These are phyloP conservation scores for Erythrophleum fordii DNA, from an alignment of 306 rosid species.

Conservation along the genomic window DNA sequence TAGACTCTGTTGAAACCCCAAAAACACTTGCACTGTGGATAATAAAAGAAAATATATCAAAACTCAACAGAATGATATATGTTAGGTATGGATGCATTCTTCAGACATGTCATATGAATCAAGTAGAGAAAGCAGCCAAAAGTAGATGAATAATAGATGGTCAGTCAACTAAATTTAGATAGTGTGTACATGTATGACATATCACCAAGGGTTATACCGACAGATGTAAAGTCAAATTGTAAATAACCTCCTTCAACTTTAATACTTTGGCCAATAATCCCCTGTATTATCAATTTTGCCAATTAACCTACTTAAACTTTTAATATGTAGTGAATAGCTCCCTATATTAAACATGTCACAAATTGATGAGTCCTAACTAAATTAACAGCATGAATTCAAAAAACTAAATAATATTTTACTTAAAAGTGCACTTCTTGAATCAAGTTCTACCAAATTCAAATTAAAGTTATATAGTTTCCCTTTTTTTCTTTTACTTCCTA, in stretches of 20 bases:
- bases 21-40: constrained; percentile 69
- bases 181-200: neutral
- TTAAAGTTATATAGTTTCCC: neutral
- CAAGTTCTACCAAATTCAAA: neutral
- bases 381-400: neutral
- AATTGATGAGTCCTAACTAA: neutral
- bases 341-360: neutral
- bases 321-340: neutral
- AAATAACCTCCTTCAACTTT: neutral
- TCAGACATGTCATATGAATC: neutral
- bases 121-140: neutral
- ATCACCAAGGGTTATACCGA: neutral
- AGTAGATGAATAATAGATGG: constrained; percentile 4
- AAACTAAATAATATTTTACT: neutral
- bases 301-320: too few species aligned
- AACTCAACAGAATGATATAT: constrained; percentile 13
- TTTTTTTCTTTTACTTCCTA: neutral
- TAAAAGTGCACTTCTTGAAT: neutral
- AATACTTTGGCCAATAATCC: neutral
- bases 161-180: neutral
- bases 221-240: neutral
- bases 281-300: too few species aligned
- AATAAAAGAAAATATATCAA: constrained; percentile 37
- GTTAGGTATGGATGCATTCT: neutral
- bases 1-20: constrained; percentile 85